Percentiles rank a stretch among this genome's conserved stretches.
Conservation (phyloP, 768 basidiomycete species). For the Collybia sordida region DNA sequence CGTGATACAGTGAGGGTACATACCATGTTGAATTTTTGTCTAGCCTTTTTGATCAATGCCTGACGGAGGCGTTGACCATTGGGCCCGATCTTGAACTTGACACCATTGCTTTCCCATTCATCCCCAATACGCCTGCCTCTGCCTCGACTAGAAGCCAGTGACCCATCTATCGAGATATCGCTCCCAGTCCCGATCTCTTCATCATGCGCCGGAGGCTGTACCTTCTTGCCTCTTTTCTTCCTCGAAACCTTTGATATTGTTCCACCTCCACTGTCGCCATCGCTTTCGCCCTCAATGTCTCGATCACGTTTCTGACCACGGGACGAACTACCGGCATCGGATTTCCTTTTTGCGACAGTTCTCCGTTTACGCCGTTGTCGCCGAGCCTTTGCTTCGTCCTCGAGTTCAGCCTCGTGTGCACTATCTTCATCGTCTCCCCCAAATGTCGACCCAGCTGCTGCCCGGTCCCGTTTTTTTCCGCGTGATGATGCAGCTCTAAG, state of each 20-base stretch:
- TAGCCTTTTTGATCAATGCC: conserved; percentile 68
- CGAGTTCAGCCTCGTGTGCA: conserved; percentile 33
- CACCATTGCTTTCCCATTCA: conserved; percentile 72
- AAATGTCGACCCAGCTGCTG: conserved; percentile 70
- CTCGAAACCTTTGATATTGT: conserved; percentile 27
- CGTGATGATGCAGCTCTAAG: conserved; percentile 33
- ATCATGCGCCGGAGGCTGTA: conserved; percentile 25
- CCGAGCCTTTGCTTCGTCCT: conserved; percentile 39
- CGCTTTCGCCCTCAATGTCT: conserved; percentile 48
- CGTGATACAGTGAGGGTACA: conserved; percentile 17
- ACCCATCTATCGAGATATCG: conserved; percentile 52
- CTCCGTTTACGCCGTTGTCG: conserved; percentile 58
- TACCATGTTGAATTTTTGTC: conserved; percentile 75
- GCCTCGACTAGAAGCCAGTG: conserved; percentile 49
- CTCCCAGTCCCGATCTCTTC: conserved; percentile 24
- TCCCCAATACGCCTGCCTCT: conserved; percentile 66
- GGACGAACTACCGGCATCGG: conserved; percentile 32
- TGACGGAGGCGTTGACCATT: conserved; percentile 71
- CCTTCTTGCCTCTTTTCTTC: conserved; percentile 57
- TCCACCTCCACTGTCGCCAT: conserved; percentile 35
- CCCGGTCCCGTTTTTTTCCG: conserved; percentile 77
- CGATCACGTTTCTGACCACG: conserved; percentile 72
- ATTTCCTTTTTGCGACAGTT: conserved; percentile 52
- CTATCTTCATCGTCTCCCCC: conserved; percentile 60
- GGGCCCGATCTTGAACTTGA: conserved; percentile 68